These are phyloP conservation scores for Talaromyces pinophilus DNA, from an alignment of 2,329 filamentous ascomycete species.

Conservation along the genomic window DNA sequence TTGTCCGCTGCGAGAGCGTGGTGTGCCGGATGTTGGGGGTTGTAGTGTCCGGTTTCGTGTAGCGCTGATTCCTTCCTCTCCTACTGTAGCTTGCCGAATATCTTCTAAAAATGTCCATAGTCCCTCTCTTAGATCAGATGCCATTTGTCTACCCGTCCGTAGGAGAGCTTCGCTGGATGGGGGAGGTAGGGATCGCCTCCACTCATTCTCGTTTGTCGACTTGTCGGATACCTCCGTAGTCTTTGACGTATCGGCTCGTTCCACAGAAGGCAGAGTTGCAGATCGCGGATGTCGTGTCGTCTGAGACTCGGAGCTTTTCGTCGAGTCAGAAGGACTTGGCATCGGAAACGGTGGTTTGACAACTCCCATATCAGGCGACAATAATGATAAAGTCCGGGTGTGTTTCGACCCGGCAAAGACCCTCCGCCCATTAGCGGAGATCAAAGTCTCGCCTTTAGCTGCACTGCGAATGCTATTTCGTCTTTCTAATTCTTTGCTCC, in stretches of 20 bases:
- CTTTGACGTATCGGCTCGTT: slow-evolving; percentile 33
- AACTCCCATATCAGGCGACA: slow-evolving; percentile 60
- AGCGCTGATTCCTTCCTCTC: slow-evolving; percentile 79
- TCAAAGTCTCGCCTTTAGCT: slow-evolving; percentile 35
- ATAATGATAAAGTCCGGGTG: slow-evolving; percentile 71
- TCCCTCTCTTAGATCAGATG: slow-evolving; percentile 84
- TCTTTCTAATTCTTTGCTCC: slow-evolving; percentile 67
- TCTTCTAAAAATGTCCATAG: slow-evolving; percentile 95
- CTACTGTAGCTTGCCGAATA: slow-evolving; percentile 90
- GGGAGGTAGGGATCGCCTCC: slow-evolving; percentile 46
- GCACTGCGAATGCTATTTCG: slow-evolving; percentile 65
- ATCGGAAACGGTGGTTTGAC: slow-evolving; percentile 24
- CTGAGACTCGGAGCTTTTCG: slow-evolving; percentile 29
- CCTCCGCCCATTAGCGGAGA: slow-evolving; percentile 53
- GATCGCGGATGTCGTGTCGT: slow-evolving; percentile 42
- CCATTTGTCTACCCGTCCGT: slow-evolving; percentile 70
- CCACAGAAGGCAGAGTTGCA: slow-evolving; percentile 45
- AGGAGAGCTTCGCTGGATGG: slow-evolving; percentile 55
- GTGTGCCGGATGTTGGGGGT: slow-evolving; percentile 33
- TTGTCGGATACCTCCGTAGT: slow-evolving; percentile 29
- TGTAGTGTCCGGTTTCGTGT: slow-evolving; percentile 43
- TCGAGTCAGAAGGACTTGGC: slow-evolving; percentile 25
- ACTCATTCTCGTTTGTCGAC: slow-evolving; percentile 36
- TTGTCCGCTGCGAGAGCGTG: slow-evolving; percentile 24
- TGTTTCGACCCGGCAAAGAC: slow-evolving; percentile 67